A percentile compares a stretch with the other conserved stretches of the same genome.
These are phyloP conservation scores for Marasmius fiardii DNA, from an alignment of 1,284 basidiomycete genomes.

Conservation along the genomic window DNA sequence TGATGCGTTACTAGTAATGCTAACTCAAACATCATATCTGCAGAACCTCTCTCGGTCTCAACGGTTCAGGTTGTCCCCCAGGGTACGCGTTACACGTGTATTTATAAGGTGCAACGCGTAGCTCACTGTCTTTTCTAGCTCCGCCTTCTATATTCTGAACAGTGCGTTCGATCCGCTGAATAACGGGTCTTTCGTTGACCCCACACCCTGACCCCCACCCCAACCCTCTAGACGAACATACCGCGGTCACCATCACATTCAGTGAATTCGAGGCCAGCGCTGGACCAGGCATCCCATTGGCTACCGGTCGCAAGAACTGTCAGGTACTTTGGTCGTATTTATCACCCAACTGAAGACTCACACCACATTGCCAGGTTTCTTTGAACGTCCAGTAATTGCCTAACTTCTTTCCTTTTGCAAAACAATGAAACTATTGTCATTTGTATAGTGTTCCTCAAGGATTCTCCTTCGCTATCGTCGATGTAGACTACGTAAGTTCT, in stretches of 20 bases:
- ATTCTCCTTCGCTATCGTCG: constrained; percentile 23
- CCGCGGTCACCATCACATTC: constrained; percentile 24
- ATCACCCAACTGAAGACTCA: not conserved
- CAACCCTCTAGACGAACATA: constrained; percentile 18
- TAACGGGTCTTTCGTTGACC: too few relatives aligned
- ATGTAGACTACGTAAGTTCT: constrained; percentile 22
- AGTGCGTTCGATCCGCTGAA: not conserved
- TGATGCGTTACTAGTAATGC: not conserved
- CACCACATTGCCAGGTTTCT: constrained; percentile 2
- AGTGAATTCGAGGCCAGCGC: constrained; percentile 21
- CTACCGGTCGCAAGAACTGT: constrained; percentile 21
- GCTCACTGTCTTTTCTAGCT: not conserved
- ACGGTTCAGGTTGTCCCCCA: constrained; percentile 23
- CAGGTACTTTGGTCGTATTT: constrained; percentile 12
- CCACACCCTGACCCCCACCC: not conserved
- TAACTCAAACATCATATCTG: constrained; percentile 10
- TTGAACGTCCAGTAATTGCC: constrained; percentile 19
- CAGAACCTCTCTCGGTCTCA: constrained; percentile 8
- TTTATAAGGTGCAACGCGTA: too few relatives aligned
- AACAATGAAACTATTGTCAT: not conserved
- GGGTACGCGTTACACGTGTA: constrained; percentile 11
- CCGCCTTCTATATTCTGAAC: constrained; percentile 14
- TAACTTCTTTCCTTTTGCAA: not conserved
- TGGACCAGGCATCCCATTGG: constrained; percentile 20
- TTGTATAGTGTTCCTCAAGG: constrained; percentile 19